A percentile compares a stretch with the other conserved stretches of the same genome.
Evolutionary conservation across 2,329 filamentous ascomycete species (phyloP).

Genomic region (Penicillium nordicum): DNA sequence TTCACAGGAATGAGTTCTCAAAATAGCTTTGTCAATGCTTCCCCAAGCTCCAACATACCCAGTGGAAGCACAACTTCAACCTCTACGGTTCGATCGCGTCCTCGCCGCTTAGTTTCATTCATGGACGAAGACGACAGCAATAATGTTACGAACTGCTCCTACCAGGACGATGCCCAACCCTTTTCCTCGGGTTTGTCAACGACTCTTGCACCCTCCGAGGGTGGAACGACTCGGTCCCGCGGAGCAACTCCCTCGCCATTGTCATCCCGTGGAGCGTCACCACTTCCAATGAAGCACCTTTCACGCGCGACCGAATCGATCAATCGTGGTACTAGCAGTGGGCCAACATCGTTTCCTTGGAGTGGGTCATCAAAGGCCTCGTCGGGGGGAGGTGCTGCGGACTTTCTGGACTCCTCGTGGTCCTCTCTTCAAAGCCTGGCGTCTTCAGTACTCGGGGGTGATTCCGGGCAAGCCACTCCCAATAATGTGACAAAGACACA

Average conservation of each 20-base stretch:
- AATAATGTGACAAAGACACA: slow-evolving; percentile 29
- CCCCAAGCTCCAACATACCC: slow-evolving; percentile 33
- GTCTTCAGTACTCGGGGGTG: slow-evolving; percentile 48
- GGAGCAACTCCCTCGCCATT: slow-evolving; percentile 41
- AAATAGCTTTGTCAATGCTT: slow-evolving; percentile 35
- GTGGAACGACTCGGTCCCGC: slow-evolving; percentile 34
- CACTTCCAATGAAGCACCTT: slow-evolving; percentile 38
- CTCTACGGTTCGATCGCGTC: slow-evolving; percentile 44
- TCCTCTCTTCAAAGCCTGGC: slow-evolving; percentile 49
- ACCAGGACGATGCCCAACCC: slow-evolving; percentile 24
- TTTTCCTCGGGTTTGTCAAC: slow-evolving; percentile 33
- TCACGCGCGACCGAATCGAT: slow-evolving; percentile 31
- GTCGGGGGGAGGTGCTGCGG: slow-evolving; percentile 28
- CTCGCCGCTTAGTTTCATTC: slow-evolving; percentile 43
- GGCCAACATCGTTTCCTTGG: slow-evolving; percentile 24
- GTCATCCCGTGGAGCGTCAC: slow-evolving; percentile 36
- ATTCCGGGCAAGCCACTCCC: slow-evolving; percentile 28
- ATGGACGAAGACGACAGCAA: slow-evolving; percentile 34
- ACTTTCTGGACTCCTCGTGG: slow-evolving; percentile 47
- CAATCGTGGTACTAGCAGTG: slow-evolving; percentile 22
- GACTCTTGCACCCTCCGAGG: slow-evolving; percentile 17
- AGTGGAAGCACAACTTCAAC: slow-evolving; percentile 34
- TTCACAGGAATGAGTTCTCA: slow-evolving; percentile 43
- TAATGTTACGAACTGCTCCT: slow-evolving; percentile 23
- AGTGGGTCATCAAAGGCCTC: slow-evolving; percentile 23